Evolutionary conservation across 2,329 filamentous ascomycete species (phyloP), one percentile per base, ranked within the genome.

Genomic region (Aspergillus neoniger): DNA sequence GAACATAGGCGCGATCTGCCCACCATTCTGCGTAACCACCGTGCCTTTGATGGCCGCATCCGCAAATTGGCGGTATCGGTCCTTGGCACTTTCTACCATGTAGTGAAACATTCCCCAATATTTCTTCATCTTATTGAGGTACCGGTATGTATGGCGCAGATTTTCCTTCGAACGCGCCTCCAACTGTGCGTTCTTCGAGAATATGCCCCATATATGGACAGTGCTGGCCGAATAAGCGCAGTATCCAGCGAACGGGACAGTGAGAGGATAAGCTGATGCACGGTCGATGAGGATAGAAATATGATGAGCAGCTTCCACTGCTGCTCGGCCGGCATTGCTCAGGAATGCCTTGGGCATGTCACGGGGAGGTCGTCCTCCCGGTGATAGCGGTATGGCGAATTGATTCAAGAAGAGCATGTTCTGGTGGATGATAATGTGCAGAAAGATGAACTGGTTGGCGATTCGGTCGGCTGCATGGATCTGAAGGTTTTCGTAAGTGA

Each of bases 21-120:
- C 66, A 32, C 71, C 72, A 21, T 74, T 72, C 44, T 72, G 69
- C 15, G 63, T 71, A 74, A 61, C 78, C 73, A 64, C 82, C 12
- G 74, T 82, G 9, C 91, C 91, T 66, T 87, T 85, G 56, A 88
- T 83, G 30, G 88, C 87, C n/a, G 89, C 89, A 74, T 97, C 92
- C 15, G 92, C 88, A 67, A 92, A 94, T 51, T 88, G 86, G 55
- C 90, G 87, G 73, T 96, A 99, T 63, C 96, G 87, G 57, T 94
- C 90, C 61, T 95, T 92, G 38, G 97, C 83, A 70, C 94, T 95
- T 73, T 98, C 93, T 0, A 92, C 89, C 85, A 98, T 93, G 79
- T 92, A 97, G 73, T 96, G 91, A 72, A 98, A 97, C 90, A 97
- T 96, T 62, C 94, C 95, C 95, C 95, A 99, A 70, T 95, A 93